phyloP scores from a whole-genome alignment of 805 yeast genomes.

The Wickerhamiella bombiphila region DNA sequence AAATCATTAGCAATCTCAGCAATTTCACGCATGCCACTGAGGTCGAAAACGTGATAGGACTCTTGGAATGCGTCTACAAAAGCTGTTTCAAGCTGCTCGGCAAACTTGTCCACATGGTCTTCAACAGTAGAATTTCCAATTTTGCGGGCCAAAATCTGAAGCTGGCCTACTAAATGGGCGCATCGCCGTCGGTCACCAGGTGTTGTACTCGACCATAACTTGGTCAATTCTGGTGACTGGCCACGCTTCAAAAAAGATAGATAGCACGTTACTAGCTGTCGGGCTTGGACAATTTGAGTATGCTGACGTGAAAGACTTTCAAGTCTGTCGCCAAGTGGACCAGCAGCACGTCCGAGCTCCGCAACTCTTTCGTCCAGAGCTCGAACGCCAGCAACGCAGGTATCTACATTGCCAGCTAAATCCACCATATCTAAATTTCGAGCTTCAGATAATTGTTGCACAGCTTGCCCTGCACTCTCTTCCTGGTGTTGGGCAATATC shows the following conservation, averaged over 20 bases:
- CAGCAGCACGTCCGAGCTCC: constrained; percentile 22
- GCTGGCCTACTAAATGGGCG: constrained; percentile 53
- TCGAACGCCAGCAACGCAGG: constrained; percentile 24
- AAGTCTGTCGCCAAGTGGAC: constrained; percentile 20
- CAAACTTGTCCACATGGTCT: constrained; percentile 46
- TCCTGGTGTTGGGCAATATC: constrained; percentile 41
- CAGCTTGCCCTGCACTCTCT: constrained; percentile 39
- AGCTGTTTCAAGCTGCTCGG: constrained; percentile 61
- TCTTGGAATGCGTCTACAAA: constrained; percentile 55
- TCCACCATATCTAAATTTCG: constrained; percentile 55
- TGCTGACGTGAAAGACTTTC: constrained; percentile 42
- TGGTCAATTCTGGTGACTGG: constrained; percentile 39
- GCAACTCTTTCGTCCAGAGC: constrained; percentile 21
- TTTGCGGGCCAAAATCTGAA: constrained; percentile 50
- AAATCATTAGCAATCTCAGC: constrained; percentile 63
- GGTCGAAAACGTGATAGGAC: constrained; percentile 57
- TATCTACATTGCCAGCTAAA: constrained; percentile 34
- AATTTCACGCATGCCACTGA: constrained; percentile 53
- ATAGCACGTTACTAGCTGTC: constrained; percentile 61
- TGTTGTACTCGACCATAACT: constrained; percentile 36
- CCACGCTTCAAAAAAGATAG: constrained; percentile 55
- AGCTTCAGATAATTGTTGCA: constrained; percentile 43
- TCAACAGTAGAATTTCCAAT: constrained; percentile 29
- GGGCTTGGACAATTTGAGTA: constrained; percentile 57
- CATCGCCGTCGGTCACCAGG: constrained; percentile 46